A percentile compares a stretch with the other conserved stretches of the same genome.
Evolutionary conservation across 2,329 filamentous ascomycete species (phyloP).

Genomic region (Penicillium sp.): DNA sequence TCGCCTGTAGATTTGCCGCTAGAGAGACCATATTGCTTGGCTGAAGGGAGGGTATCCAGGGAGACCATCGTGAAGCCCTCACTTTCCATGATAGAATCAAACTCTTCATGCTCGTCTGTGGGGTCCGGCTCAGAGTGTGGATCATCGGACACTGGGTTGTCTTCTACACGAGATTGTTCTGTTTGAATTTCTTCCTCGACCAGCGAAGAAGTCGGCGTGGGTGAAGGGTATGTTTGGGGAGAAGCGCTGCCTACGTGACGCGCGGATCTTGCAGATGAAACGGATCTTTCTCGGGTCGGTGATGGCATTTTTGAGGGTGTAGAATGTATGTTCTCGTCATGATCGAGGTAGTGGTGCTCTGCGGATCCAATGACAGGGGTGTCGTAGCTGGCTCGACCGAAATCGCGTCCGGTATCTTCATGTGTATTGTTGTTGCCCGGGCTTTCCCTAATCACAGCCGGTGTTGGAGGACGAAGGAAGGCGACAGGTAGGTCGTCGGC

Average conservation of each 20-base stretch:
- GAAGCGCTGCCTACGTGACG: constrained; percentile 35
- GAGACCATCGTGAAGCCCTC: constrained; percentile 60
- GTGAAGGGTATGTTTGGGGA: constrained; percentile 39
- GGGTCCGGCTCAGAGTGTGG: constrained; percentile 3
- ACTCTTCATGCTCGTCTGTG: constrained; percentile 46
- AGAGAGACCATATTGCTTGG: constrained; percentile 42
- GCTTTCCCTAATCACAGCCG: background rate
- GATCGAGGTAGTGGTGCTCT: constrained; percentile 27
- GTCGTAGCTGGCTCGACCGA: constrained; percentile 27
- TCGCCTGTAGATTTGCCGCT: constrained; percentile 28
- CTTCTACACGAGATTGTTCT: constrained; percentile 4
- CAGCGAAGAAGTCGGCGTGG: constrained; percentile 39
- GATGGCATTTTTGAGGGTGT: constrained; percentile 38
- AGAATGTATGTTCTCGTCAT: constrained; percentile 30
- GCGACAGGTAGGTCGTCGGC: constrained; percentile 24
- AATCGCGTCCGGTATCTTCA: constrained; percentile 3
- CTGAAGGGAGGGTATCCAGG: constrained; percentile 52
- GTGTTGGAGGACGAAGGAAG: constrained; percentile 22
- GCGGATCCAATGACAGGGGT: constrained; percentile 30
- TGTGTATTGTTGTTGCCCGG: constrained; percentile 14
- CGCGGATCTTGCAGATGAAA: constrained; percentile 33
- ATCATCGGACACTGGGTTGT: constrained; percentile 10
- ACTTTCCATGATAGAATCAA: constrained; percentile 57
- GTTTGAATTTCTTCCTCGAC: constrained; percentile 34
- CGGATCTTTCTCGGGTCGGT: constrained; percentile 24